Base-by-base conservation (phyloP, 202 grass and related monocot genomes). In the Digitaria exilis region DNA sequence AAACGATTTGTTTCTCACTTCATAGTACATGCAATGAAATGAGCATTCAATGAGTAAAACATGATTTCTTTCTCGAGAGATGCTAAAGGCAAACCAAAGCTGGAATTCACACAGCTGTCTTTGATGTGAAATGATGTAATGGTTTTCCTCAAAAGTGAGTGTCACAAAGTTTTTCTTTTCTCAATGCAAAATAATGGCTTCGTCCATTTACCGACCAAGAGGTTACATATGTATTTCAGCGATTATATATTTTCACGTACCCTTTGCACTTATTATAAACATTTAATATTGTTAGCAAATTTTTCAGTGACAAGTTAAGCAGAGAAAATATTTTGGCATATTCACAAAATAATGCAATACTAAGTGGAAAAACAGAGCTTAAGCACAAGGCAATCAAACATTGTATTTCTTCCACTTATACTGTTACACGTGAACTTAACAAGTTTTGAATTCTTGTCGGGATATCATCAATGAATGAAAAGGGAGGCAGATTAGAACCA, bases 281-380 rank as follows among this genome's bases (percentile, higher is more conserved):
- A 9, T 32, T 73, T 64, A n/a, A n/a, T n/a, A n/a, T n/a, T n/a
- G n/a, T 50, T 63, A 57, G 39, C 9, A n/a, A 11, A 8, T 67
- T 46, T 70, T 48, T 46, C 43, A 49, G 24, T 1, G 43, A 46
- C 12, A 46, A 17, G 16, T 25, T 65, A 75, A 32, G 19, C 15
- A 4, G 61, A 66, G 21, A 66, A 50, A 79, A 42, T 28, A 52
- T 19, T 28, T n/a, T 69, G 64, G 42, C 17, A 69, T 9, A n/a
- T 51, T 66, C n/a, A 68, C 31, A 26, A 35, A 80, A 80, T 68
- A 58, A 81, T 80, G n/a, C 25, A 79, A 4, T 26, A 67, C 66
- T 65, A 65, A 48, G 1, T 18, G 46, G 61, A 56, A 43, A 18
- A 69, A 29, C 22, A 16, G 32, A 39, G 26, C 48, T 25, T 6